phyloP scores from a whole-genome alignment of 169 alveolate species.

The Plasmodium coatneyi region DNA sequence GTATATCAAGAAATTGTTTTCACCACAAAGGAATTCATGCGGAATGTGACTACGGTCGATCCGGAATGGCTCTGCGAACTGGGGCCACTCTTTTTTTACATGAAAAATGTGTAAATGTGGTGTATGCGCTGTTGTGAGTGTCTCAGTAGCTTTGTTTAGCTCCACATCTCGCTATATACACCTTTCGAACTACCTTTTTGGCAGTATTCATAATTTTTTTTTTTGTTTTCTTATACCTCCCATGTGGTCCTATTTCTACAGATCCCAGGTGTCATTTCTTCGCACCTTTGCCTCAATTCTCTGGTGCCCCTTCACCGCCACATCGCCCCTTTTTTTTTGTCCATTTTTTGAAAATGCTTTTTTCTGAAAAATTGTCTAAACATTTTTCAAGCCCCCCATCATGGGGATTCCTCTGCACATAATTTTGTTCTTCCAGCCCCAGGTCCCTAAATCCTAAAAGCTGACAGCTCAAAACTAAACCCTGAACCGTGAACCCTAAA shows the following conservation, averaged over 20 bases:
- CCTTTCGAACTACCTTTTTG: not conserved
- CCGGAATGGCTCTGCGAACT: slow-evolving; percentile 97
- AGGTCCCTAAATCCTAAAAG: too few species aligned
- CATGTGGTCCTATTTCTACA: not conserved
- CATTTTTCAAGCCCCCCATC: not conserved
- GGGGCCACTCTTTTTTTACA: slow-evolving; percentile 89
- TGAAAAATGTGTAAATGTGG: slow-evolving; percentile 76
- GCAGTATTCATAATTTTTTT: not conserved
- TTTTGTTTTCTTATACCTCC: not conserved
- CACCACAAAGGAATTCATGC: slow-evolving; percentile 99
- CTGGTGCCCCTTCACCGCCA: not conserved
- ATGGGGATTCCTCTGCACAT: not conserved
- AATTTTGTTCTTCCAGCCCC: not conserved
- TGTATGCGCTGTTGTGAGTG: not conserved
- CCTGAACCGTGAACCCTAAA: too few species aligned
- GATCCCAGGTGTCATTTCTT: not conserved
- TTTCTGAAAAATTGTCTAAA: slow-evolving; percentile 7
- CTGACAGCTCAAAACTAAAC: too few species aligned
- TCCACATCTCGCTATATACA: not conserved
- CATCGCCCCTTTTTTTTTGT: not conserved
- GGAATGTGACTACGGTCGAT: slow-evolving; percentile 98
- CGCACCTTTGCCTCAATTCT: not conserved
- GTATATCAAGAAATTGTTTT: slow-evolving; percentile 99
- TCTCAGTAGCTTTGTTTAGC: not conserved
- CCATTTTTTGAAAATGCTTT: not conserved